These are phyloP conservation scores for Mycena venus DNA, from an alignment of 768 basidiomycete genomes.

Conservation along the genomic window DNA sequence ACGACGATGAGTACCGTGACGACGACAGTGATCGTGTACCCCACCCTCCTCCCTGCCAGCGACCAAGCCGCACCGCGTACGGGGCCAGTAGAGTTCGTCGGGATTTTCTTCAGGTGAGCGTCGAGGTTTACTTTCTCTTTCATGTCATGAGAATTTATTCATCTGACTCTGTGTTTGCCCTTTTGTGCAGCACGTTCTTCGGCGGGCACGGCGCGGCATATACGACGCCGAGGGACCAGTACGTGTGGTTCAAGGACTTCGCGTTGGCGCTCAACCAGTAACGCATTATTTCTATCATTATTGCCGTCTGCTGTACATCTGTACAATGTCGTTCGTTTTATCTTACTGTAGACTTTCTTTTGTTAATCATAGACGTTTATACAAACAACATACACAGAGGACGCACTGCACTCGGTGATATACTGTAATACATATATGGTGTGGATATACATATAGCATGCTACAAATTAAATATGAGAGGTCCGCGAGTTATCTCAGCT, in stretches of 20 bases:
- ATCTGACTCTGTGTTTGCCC: too few relatives aligned
- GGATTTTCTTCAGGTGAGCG: constrained; percentile 84
- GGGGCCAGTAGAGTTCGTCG: constrained; percentile 55
- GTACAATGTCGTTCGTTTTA: neutral
- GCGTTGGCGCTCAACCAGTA: constrained; percentile 52
- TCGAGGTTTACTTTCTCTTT: neutral
- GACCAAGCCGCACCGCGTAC: constrained; percentile 29
- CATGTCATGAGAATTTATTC: too few relatives aligned
- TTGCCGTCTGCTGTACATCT: neutral
- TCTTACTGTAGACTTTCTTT: neutral
- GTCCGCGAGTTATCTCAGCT: too few relatives aligned
- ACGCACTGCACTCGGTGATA: too few relatives aligned
- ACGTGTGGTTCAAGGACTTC: constrained; percentile 83
- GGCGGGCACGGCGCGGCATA: constrained; percentile 78
- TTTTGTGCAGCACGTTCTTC: constrained; percentile 73
- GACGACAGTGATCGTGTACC: constrained; percentile 8
- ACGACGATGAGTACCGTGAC: constrained; percentile 9
- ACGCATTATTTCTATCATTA: constrained; percentile 30
- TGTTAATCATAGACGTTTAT: neutral
- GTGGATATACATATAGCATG: neutral
- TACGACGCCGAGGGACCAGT: constrained; percentile 82
- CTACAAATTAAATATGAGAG: neutral
- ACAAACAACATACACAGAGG: neutral
- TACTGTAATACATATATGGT: neutral
- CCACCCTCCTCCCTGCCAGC: constrained; percentile 24